Conservation (phyloP, 1,284 basidiomycete genomes). For the Irpex sp. region DNA sequence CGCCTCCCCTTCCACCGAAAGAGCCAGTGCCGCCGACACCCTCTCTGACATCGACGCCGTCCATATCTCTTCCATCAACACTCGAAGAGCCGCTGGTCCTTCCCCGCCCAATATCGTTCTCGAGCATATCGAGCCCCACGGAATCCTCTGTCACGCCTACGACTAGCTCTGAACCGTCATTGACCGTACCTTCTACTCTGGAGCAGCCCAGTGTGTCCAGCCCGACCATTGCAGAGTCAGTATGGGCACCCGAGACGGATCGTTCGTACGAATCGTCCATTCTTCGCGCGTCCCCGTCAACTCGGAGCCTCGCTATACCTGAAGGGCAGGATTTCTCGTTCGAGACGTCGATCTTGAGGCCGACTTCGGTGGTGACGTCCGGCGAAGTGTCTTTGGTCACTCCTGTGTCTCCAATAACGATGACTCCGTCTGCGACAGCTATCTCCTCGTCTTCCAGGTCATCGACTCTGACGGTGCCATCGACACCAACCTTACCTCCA, state of each 20-base stretch:
- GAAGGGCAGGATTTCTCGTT: slow-evolving; percentile 61
- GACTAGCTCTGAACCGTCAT: slow-evolving; percentile 28
- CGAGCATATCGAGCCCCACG: slow-evolving; percentile 25
- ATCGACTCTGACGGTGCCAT: slow-evolving; percentile 19
- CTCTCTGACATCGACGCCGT: neutral
- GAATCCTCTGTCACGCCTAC: slow-evolving; percentile 34
- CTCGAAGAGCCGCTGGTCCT: slow-evolving; percentile 15
- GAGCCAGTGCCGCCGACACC: slow-evolving; percentile 10
- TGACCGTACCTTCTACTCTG: slow-evolving; percentile 26
- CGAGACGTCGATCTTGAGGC: slow-evolving; percentile 45
- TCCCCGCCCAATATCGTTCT: slow-evolving; percentile 16
- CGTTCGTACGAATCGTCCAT: slow-evolving; percentile 68
- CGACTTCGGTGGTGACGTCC: slow-evolving; percentile 33
- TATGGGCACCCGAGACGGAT: slow-evolving; percentile 60
- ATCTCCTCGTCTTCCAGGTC: slow-evolving; percentile 16
- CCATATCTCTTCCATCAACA: slow-evolving; percentile 8
- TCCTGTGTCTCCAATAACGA: slow-evolving; percentile 17
- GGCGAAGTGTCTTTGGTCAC: slow-evolving; percentile 1
- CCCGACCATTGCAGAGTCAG: slow-evolving; percentile 37
- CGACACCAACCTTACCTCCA: slow-evolving; percentile 25
- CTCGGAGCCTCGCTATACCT: slow-evolving; percentile 50
- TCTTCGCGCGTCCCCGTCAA: slow-evolving; percentile 62
- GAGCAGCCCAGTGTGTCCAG: slow-evolving; percentile 24
- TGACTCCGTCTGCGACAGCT: slow-evolving; percentile 19
- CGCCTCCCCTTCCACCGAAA: slow-evolving; percentile 18